Conservation (phyloP, 2,329 filamentous ascomycete genomes). For the Colletotrichum costaricense region DNA sequence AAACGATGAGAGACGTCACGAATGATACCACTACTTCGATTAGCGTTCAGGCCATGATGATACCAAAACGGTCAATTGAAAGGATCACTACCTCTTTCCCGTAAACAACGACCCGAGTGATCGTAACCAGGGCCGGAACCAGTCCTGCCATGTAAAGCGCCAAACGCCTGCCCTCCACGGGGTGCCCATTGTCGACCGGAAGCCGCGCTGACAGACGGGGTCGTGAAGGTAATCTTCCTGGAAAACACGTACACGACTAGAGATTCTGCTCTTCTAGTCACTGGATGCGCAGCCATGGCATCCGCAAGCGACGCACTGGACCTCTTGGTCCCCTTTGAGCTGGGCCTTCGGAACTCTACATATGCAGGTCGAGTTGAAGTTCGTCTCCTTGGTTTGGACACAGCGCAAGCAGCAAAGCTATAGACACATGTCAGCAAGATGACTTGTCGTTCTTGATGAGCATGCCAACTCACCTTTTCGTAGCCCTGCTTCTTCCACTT, state of each 20-base stretch:
- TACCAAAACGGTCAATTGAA: constrained; percentile 45
- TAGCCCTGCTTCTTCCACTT: constrained; percentile 99
- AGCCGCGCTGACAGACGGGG: background rate
- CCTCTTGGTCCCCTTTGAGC: constrained; percentile 88
- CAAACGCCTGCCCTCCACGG: constrained; percentile 27
- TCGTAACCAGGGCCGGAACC: constrained; percentile 1
- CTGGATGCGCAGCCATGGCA: constrained; percentile 91
- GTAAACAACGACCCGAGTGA: constrained; percentile 29
- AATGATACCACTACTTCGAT: constrained; percentile 33
- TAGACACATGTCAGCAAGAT: background rate
- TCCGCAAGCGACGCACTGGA: constrained; percentile 95
- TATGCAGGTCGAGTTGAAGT: constrained; percentile 97
- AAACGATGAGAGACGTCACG: constrained; percentile 45
- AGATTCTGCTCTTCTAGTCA: constrained; percentile 64
- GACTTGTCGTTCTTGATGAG: constrained; percentile 39
- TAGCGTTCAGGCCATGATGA: constrained; percentile 42
- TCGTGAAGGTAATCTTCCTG: background rate
- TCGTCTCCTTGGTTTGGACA: constrained; percentile 99
- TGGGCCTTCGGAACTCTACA: constrained; percentile 92
- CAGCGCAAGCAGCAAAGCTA: constrained; percentile 94
- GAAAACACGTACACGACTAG: background rate
- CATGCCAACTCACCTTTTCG: constrained; percentile 77
- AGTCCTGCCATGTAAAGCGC: constrained; percentile 17
- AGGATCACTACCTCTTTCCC: constrained; percentile 51
- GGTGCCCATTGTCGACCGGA: background rate